Base-by-base conservation (phyloP, 2,329 filamentous ascomycete genomes). In the Camillea tinctor region DNA sequence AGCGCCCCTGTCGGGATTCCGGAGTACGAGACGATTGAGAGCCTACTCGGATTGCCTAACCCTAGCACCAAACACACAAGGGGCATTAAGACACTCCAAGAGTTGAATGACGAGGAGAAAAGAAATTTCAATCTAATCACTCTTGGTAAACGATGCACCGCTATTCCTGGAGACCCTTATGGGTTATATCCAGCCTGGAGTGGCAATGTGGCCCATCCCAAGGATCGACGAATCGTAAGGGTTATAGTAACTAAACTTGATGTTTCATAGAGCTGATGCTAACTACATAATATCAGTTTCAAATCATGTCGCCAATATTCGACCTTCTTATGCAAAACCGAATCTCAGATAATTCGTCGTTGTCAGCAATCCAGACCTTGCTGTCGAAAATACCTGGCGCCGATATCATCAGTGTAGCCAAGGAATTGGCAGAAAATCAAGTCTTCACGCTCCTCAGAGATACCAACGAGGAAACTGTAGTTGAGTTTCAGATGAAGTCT, bases 121-220 rank as follows among this genome's bases (percentile, higher is more conserved):
- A 20, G 24, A n/a, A 50, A 22, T 15, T 57, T 40, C 2, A 56
- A 54, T 8, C 30, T 59, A 6, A 55, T 61, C 17, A 40, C 48
- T 1, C 59, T 57, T 3, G 59, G 59, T 1, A 55, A 57, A 20
- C 30, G 59, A 26, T 44, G 54, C 24, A 55, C 22, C 9, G 40
- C 40, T 7, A 57, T 63, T 22, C 44, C 57, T 3, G 59, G 61
- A 2, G 59, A 61, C 17, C 56, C 59, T 17, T 63, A 44, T 23
- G 59, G 59, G 3, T 11, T 61, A 17, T 57, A 54, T 22, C 50
- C 56, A 11, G 57, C 59, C 3, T 61, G 61, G 61, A 58, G 58
- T 15, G 61, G 61, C 11, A 63, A 61, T 23, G 53, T 63, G n/a
- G 49, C 40, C 44, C 61, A 59, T 11, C 51, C 59, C 4, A 23